These are phyloP conservation scores for Boletellus deceptivus DNA, from an alignment of 1,284 basidiomycete species.

Conservation along the genomic window DNA sequence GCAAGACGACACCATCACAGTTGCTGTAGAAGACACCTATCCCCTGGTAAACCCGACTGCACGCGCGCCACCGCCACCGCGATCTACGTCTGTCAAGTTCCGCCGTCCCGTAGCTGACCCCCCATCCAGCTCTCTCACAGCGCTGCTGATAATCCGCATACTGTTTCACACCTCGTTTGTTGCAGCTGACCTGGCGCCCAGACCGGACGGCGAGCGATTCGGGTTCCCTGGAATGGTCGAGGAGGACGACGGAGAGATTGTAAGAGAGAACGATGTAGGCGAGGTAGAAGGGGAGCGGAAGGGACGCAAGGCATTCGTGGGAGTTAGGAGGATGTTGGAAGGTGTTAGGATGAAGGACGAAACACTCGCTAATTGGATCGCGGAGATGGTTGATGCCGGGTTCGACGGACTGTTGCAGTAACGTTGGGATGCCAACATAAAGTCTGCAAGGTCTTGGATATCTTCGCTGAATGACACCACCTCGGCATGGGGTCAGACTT, in stretches of 20 bases:
- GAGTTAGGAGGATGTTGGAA: slow-evolving; percentile 59
- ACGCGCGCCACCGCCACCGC: slow-evolving; percentile 62
- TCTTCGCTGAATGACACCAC: no score
- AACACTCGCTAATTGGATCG: slow-evolving; percentile 69
- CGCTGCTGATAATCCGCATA: slow-evolving; percentile 71
- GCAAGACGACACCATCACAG: slow-evolving; percentile 66
- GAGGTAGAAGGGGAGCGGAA: slow-evolving; percentile 65
- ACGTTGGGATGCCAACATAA: neutral
- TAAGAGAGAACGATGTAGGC: slow-evolving; percentile 28
- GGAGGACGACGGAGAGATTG: slow-evolving; percentile 54
- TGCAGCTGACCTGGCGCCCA: slow-evolving; percentile 64
- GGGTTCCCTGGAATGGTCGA: slow-evolving; percentile 76
- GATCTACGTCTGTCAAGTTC: slow-evolving; percentile 55
- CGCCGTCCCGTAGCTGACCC: slow-evolving; percentile 59
- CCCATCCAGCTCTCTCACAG: slow-evolving; percentile 68
- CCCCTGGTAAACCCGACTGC: slow-evolving; percentile 59
- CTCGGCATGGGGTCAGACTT: slow-evolving; percentile 37
- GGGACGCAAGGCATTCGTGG: slow-evolving; percentile 67
- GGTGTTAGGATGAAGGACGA: slow-evolving; percentile 67
- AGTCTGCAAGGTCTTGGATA: neutral
- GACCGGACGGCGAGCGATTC: slow-evolving; percentile 75
- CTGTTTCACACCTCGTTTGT: slow-evolving; percentile 75
- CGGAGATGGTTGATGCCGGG: slow-evolving; percentile 72
- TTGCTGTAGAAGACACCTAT: slow-evolving; percentile 54
- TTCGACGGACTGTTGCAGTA: slow-evolving; percentile 31